phyloP scores from a whole-genome alignment of 1,139 yeast species.

The Debaryomyces sp. region DNA sequence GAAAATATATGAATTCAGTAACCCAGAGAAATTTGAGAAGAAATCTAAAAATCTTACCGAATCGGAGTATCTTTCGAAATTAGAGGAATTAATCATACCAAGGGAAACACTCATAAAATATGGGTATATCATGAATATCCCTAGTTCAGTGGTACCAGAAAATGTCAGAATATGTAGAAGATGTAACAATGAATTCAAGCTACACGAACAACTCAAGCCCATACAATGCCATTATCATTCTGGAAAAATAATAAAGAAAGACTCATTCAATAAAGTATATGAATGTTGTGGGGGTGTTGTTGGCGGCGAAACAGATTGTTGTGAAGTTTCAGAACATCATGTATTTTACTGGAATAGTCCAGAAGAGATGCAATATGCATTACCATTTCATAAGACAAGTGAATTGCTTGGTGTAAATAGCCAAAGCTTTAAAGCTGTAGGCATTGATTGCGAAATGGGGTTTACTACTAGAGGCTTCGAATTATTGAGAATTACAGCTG shows the following conservation, averaged over 20 bases:
- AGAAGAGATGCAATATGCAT: slow-evolving; percentile 54
- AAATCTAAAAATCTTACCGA: slow-evolving; percentile 18
- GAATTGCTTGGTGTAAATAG: slow-evolving; percentile 21
- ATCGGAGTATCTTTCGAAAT: slow-evolving; percentile 29
- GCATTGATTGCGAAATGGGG: slow-evolving; percentile 97
- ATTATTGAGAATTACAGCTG: slow-evolving; percentile 76
- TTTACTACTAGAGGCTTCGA: slow-evolving; percentile 88
- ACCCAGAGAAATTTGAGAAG: slow-evolving; percentile 32
- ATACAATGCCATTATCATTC: slow-evolving; percentile 45
- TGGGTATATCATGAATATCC: slow-evolving; percentile 49
- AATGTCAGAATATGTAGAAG: slow-evolving; percentile 47
- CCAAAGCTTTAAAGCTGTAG: slow-evolving; percentile 56
- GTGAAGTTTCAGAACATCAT: slow-evolving; percentile 60
- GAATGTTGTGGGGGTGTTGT: slow-evolving; percentile 69
- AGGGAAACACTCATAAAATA: slow-evolving; percentile 38
- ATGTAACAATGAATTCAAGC: slow-evolving; percentile 53
- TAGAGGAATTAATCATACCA: slow-evolving; percentile 44
- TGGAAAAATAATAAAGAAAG: slow-evolving; percentile 38
- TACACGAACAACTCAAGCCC: slow-evolving; percentile 29
- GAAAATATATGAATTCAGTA: slow-evolving; percentile 35
- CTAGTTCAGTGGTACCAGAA: slow-evolving; percentile 29
- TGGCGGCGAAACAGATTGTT: slow-evolving; percentile 54
- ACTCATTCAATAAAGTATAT: slow-evolving; percentile 46
- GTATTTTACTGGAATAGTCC: slow-evolving; percentile 66
- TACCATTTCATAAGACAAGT: slow-evolving; percentile 53